Conservation (phyloP, 164 flowering plant species). For the Sedum album region DNA sequence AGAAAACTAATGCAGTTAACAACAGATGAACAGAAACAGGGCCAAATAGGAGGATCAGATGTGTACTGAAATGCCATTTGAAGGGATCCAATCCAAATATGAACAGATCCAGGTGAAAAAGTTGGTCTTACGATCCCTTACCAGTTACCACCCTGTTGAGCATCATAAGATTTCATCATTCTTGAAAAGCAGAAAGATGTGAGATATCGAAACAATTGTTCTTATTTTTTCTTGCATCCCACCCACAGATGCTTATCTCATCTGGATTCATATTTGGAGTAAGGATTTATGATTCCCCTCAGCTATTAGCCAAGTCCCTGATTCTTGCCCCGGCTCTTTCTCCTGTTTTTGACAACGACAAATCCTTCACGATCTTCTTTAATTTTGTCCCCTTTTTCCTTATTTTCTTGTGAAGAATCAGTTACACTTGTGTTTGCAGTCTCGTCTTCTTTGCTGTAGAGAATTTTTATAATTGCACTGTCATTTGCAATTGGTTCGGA, state of each 20-base stretch:
- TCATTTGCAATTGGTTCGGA: constrained; percentile 61
- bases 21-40: background rate
- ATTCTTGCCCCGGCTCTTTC: constrained; percentile 51
- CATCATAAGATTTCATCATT: background rate
- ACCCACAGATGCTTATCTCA: too few species aligned
- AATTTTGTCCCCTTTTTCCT: constrained; percentile 17
- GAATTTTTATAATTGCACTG: constrained; percentile 52
- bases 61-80: background rate
- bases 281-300: too few species aligned
- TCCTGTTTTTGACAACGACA: constrained; percentile 57
- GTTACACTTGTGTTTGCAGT: background rate
- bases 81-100: background rate
- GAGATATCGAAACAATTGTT: constrained; percentile 43
- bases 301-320: background rate
- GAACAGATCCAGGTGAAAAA: background rate
- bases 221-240: constrained; percentile 27
- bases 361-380: constrained; percentile 72
- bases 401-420: constrained; percentile 11
- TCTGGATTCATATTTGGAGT: background rate
- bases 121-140: too few species aligned
- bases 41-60: too few species aligned
- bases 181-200: background rate
- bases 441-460: constrained; percentile 25
- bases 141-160: background rate
- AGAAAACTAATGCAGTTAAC: background rate